Conservation (phyloP, 2,329 filamentous ascomycete species). For the Didymella keratinophila region DNA sequence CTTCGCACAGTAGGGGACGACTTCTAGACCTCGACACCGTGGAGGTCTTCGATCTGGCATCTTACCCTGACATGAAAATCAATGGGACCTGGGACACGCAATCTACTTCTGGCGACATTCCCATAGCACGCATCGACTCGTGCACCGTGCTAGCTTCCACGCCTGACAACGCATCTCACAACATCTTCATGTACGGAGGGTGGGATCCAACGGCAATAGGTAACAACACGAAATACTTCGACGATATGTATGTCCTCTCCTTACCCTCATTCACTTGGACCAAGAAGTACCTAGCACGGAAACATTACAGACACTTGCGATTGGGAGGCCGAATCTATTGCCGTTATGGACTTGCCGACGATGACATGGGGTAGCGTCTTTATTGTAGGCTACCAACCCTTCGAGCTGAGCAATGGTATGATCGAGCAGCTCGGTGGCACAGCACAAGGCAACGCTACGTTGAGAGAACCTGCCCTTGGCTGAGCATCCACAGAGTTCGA, state of each 20-base stretch:
- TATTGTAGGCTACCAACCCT: slow-evolving; percentile 2
- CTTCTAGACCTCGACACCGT: slow-evolving; percentile 45
- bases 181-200: slow-evolving; percentile 60
- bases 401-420: slow-evolving; percentile 15
- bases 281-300: slow-evolving; percentile 7
- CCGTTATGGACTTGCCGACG: slow-evolving; percentile 23
- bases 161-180: slow-evolving; percentile 56
- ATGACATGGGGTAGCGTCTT: slow-evolving; percentile 30
- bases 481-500: slow-evolving; percentile 7
- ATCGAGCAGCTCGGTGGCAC: slow-evolving; percentile 21
- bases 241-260: slow-evolving; percentile 58
- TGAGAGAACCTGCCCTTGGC: slow-evolving; percentile 15
- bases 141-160: slow-evolving; percentile 54
- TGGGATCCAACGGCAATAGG: slow-evolving; percentile 49
- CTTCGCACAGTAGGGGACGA: slow-evolving; percentile 24
- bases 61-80: slow-evolving; percentile 26
- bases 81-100: slow-evolving; percentile 56
- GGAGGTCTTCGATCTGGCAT: slow-evolving; percentile 53
- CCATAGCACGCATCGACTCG: slow-evolving; percentile 54
- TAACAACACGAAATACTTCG: slow-evolving; percentile 32
- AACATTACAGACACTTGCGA: slow-evolving; percentile 24
- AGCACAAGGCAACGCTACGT: slow-evolving; percentile 16
- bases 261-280: slow-evolving; percentile 3
- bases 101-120: slow-evolving; percentile 52
- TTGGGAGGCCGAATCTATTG: slow-evolving; percentile 30